These are phyloP conservation scores for Saccharum officinarum DNA, from an alignment of 176 grass and related monocot species.

Conservation along the genomic window DNA sequence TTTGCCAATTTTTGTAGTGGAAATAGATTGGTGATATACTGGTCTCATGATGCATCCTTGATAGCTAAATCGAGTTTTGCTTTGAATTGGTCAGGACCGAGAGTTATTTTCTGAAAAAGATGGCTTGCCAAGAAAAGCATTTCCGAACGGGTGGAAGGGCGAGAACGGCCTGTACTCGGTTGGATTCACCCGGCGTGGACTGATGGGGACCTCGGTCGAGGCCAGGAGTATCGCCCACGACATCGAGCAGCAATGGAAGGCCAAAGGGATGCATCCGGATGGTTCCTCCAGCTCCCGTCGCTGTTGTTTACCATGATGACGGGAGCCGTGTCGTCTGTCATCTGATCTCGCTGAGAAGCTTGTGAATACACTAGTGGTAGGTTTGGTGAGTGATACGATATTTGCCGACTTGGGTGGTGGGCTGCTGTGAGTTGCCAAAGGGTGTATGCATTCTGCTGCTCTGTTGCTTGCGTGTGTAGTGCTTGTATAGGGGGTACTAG, in stretches of 20 bases:
- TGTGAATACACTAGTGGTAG: conserved; percentile 54
- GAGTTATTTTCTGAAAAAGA: conserved; percentile 86
- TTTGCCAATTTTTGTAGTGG: neutral
- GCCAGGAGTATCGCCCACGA: conserved; percentile 74
- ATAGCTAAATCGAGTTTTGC: conserved; percentile 18
- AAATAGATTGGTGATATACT: neutral
- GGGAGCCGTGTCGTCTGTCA: neutral
- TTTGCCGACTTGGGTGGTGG: conserved; percentile 18
- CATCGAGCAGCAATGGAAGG: conserved; percentile 64
- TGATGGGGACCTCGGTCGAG: conserved; percentile 78
- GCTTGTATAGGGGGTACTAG: conserved; percentile 32
- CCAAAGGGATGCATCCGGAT: conserved; percentile 12
- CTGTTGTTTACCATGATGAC: neutral
- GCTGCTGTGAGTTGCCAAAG: conserved; percentile 28
- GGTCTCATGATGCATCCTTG: neutral
- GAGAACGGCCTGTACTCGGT: conserved; percentile 76
- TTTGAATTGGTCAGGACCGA: conserved; percentile 53
- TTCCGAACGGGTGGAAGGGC: conserved; percentile 89
- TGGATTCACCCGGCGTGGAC: conserved; percentile 69
- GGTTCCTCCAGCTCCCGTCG: conserved; percentile 2
- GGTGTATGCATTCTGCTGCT: conserved; percentile 23
- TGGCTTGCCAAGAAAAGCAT: conserved; percentile 78
- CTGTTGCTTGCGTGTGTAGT: conserved; percentile 31
- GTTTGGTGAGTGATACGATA: conserved; percentile 38
- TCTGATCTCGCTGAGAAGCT: neutral